Base-by-base conservation (phyloP, 176 grass and related monocot species). In the Triticum urartu region DNA sequence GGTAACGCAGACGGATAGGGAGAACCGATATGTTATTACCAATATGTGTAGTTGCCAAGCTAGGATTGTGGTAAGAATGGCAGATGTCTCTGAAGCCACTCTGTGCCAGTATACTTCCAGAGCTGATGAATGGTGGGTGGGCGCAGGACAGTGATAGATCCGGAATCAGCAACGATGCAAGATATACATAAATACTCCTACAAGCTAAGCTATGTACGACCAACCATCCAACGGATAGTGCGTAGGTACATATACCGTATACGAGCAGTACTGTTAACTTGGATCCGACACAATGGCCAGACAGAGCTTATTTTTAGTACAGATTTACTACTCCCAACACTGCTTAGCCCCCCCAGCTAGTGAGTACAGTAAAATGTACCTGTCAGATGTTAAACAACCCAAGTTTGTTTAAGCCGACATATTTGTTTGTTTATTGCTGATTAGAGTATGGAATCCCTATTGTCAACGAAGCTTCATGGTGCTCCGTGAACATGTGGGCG, bases 401-500 rank as follows among this genome's bases (percentile, higher is more conserved):
- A 13, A 48, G 36, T 43, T 64, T 79, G 12, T 15, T 63, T 79
- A 43, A 79, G 21, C 54, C 9, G 17, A 64, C 2, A 48, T 21
- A 21, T 9, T 69, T 1, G 2, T 28, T 21, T 38, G 13, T 42
- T 30, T 69, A 67, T 1, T 52, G 5, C 74, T 10, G 75, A 5
- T n/a, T 79, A 15, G 47, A 70, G 9, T 60, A 79, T 2, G 14
- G 54, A 69, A 78, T 24, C 33, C 75, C 45, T 5, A 77, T 79
- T 40, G 75, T 56, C 45, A 48, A 68, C 52, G 84, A 79, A 70
- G 22, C 75, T 79, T 79, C 64, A 34, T 20, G 8, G 48, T 79
- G 75, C 74, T 56, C 38, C 52, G 77, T 68, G n/a, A 68, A 32
- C 84, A 86, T 86, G 84, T 79, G 75, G 24, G 47, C n/a, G 35